phyloP scores from a whole-genome alignment of 1,139 yeast species.

The Groenewaldozyma auringiensis region DNA sequence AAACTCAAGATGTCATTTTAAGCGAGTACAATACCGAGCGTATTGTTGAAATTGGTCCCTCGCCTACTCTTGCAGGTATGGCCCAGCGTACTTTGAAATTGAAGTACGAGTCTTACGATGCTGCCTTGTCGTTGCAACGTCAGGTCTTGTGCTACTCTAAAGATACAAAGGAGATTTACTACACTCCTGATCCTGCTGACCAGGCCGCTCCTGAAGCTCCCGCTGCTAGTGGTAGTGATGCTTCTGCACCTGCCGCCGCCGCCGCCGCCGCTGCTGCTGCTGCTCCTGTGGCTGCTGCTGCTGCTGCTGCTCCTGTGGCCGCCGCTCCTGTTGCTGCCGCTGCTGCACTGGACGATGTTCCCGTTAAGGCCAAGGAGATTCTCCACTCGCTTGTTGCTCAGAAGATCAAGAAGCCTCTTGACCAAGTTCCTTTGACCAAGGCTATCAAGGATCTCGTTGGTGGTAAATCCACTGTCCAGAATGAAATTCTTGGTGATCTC shows the following conservation, averaged over 20 bases:
- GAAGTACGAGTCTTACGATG: constrained; percentile 95
- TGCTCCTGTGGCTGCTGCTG: constrained; percentile 32
- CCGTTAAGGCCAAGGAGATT: constrained; percentile 74
- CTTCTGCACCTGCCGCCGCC: constrained; percentile 33
- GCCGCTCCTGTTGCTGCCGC: constrained; percentile 66
- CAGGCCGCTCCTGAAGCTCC: constrained; percentile 40
- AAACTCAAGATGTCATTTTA: constrained; percentile 95
- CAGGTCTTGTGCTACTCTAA: constrained; percentile 92
- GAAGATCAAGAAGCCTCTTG: constrained; percentile 84
- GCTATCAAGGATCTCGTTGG: constrained; percentile 96
- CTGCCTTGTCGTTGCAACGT: constrained; percentile 93
- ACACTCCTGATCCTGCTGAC: constrained; percentile 78
- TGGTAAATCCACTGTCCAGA: constrained; percentile 97
- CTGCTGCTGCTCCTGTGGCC: constrained; percentile 49
- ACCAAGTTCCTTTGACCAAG: constrained; percentile 77
- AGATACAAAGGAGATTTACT: constrained; percentile 93
- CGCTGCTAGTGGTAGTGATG: constrained; percentile 12
- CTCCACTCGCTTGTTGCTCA: constrained; percentile 91
- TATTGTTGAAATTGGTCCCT: constrained; percentile 97
- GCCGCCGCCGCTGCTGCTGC: constrained; percentile 36
- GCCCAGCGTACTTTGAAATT: constrained; percentile 94
- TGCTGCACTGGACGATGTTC: constrained; percentile 79
- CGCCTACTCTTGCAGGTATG: constrained; percentile 98
- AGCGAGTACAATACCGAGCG: constrained; percentile 93
- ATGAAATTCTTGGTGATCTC: constrained; percentile 94